Conservation (phyloP, 352 stramenopile species). For the Pythium diclinum region DNA sequence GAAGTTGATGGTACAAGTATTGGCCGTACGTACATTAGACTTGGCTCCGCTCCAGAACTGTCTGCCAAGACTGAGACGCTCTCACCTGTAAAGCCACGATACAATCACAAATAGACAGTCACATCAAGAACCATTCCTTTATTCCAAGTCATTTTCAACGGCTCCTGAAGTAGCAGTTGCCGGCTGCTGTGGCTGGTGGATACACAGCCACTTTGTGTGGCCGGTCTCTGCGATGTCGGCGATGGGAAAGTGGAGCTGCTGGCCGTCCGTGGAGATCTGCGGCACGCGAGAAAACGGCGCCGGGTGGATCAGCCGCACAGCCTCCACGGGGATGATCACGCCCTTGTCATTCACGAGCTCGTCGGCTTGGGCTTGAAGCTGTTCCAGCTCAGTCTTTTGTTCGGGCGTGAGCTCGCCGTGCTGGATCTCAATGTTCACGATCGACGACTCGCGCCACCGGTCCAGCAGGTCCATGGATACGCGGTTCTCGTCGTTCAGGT, state of each 20-base stretch:
- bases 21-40: too few species aligned
- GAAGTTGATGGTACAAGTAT: too few species aligned
- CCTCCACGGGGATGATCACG: conserved; percentile 46
- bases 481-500: conserved; percentile 23
- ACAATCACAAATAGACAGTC: too few species aligned
- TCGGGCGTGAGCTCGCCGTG: conserved; percentile 40
- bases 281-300: conserved; percentile 67
- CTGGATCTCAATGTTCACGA: conserved; percentile 75
- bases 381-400: neutral
- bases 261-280: conserved; percentile 39
- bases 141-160: too few species aligned
- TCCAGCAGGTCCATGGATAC: conserved; percentile 73
- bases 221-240: neutral
- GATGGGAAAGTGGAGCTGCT: conserved; percentile 60
- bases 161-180: too few species aligned
- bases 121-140: too few species aligned
- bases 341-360: neutral
- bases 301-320: conserved; percentile 54
- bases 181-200: conserved; percentile 10
- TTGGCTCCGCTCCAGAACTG: too few species aligned
- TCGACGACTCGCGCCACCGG: conserved; percentile 62
- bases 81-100: too few species aligned
- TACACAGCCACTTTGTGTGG: conserved; percentile 21
- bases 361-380: neutral
- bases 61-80: too few species aligned